These are phyloP conservation scores for Papiliotrema flavescens DNA, from an alignment of 1,284 basidiomycete genomes.

Conservation along the genomic window DNA sequence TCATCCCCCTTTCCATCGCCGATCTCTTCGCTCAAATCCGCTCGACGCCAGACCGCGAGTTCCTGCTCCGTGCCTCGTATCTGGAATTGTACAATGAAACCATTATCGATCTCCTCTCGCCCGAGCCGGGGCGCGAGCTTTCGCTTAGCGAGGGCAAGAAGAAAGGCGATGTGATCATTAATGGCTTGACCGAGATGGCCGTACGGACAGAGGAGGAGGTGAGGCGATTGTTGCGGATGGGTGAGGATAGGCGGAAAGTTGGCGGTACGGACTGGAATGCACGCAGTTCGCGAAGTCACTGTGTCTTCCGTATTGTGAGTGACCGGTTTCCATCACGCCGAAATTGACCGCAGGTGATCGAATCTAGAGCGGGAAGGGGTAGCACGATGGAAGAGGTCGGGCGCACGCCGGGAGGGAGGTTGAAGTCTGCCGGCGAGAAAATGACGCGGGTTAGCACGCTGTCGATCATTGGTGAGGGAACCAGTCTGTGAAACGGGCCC, in stretches of 20 bases:
- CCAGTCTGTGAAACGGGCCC: slow-evolving; percentile 2
- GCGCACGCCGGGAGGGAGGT: slow-evolving; percentile 22
- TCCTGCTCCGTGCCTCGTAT: slow-evolving; percentile 88
- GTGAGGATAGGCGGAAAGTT: slow-evolving; percentile 82
- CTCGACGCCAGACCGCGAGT: slow-evolving; percentile 61
- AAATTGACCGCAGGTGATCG: slow-evolving; percentile 41
- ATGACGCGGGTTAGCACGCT: slow-evolving; percentile 64
- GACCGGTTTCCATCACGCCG: not conserved
- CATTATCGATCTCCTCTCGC: slow-evolving; percentile 60
- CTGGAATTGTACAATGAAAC: slow-evolving; percentile 97
- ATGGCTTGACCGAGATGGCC: slow-evolving; percentile 55
- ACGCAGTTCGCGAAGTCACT: slow-evolving; percentile 85
- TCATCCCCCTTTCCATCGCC: slow-evolving; percentile 84
- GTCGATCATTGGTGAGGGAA: slow-evolving; percentile 39
- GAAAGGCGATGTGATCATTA: slow-evolving; percentile 47
- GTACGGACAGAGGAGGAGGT: slow-evolving; percentile 86
- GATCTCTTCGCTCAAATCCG: slow-evolving; percentile 54
- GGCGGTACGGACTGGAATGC: slow-evolving; percentile 98
- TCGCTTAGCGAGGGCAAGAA: slow-evolving; percentile 46
- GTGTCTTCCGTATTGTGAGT: slow-evolving; percentile 78
- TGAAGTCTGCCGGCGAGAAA: slow-evolving; percentile 35
- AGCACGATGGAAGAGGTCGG: slow-evolving; percentile 14
- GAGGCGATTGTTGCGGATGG: slow-evolving; percentile 74
- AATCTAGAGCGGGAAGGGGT: slow-evolving; percentile 28
- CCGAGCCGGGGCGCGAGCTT: slow-evolving; percentile 35